Evolutionary conservation across 805 yeast genomes (phyloP).

Genomic region (Cyberlindnera mycetangii): DNA sequence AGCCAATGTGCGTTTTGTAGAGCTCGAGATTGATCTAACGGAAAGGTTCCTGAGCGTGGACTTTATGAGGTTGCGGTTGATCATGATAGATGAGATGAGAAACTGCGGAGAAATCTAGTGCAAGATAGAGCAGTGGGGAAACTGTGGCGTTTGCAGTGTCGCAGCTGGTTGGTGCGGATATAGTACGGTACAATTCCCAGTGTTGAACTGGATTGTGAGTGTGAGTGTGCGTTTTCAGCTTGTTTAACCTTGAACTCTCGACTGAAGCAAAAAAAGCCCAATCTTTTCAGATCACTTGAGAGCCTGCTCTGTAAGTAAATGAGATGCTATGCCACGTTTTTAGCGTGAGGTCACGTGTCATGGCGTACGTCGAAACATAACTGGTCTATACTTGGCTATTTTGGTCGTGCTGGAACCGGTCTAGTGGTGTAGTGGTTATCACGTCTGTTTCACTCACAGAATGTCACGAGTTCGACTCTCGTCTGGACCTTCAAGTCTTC

Average conservation of each 20-base stretch:
- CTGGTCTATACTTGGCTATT: background rate
- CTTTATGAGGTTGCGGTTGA: background rate
- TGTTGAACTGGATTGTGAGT: too few relatives aligned
- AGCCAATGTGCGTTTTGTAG: conserved; percentile 12
- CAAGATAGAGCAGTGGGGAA: too few relatives aligned
- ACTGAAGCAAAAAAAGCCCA: background rate
- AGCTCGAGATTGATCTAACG: conserved; percentile 11
- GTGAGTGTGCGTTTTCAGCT: too few relatives aligned
- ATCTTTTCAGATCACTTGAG: background rate
- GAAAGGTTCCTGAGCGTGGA: background rate
- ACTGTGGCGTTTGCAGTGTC: conserved; percentile 1
- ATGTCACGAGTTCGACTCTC: conserved; percentile 36
- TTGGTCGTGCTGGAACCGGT: conserved; percentile 14
- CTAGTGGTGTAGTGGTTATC: conserved; percentile 36
- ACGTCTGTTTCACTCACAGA: conserved; percentile 36
- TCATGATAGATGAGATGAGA: background rate
- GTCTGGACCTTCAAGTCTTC: conserved; percentile 27
- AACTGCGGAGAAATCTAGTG: too few relatives aligned
- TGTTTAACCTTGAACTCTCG: too few relatives aligned
- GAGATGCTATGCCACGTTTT: background rate
- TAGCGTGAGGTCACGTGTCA: conserved; percentile 12
- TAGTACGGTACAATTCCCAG: too few relatives aligned
- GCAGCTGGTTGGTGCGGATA: too few relatives aligned
- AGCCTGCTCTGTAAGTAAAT: too few relatives aligned
- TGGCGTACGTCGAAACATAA: background rate